phyloP scores from a whole-genome alignment of 164 flowering plant genomes.

The Dillenia turbinata region DNA sequence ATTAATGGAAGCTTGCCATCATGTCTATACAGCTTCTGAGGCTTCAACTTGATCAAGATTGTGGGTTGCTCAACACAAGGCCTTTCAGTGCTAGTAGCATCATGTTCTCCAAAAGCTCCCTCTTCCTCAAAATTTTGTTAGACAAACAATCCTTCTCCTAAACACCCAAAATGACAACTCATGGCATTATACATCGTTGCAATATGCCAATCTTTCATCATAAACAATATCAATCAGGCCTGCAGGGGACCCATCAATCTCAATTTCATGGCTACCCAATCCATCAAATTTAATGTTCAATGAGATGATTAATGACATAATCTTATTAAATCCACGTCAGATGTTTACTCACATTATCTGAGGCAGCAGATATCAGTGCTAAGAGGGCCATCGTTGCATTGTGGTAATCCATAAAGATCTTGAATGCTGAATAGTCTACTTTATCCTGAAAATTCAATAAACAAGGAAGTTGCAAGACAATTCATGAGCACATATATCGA shows the following conservation, averaged over 20 bases:
- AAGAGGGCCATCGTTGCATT: conserved; percentile 78
- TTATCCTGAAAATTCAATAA: conserved; percentile 52
- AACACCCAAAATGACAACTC: conserved; percentile 5
- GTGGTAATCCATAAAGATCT: conserved; percentile 71
- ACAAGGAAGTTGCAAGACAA: not conserved
- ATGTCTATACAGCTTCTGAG: not conserved
- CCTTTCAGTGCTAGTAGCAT: conserved; percentile 73
- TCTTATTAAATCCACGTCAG: too few species aligned
- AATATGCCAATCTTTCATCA: too few species aligned
- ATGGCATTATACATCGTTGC: too few species aligned
- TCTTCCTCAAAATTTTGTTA: conserved; percentile 59
- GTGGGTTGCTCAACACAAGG: conserved; percentile 46
- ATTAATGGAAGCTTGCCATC: too few species aligned
- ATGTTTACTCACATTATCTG: conserved; percentile 65
- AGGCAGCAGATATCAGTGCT: conserved; percentile 63
- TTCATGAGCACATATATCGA: too few species aligned
- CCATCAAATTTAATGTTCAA: too few species aligned
- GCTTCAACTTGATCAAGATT: conserved; percentile 14
- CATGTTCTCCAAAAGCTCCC: conserved; percentile 59
- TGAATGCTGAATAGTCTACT: conserved; percentile 68
- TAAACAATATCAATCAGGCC: too few species aligned
- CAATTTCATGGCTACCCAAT: too few species aligned
- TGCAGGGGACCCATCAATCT: too few species aligned
- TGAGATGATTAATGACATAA: too few species aligned
- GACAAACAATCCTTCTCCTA: conserved; percentile 77